These are phyloP conservation scores for Lactarius trivialis DNA, from an alignment of 768 basidiomycete genomes.

Conservation along the genomic window DNA sequence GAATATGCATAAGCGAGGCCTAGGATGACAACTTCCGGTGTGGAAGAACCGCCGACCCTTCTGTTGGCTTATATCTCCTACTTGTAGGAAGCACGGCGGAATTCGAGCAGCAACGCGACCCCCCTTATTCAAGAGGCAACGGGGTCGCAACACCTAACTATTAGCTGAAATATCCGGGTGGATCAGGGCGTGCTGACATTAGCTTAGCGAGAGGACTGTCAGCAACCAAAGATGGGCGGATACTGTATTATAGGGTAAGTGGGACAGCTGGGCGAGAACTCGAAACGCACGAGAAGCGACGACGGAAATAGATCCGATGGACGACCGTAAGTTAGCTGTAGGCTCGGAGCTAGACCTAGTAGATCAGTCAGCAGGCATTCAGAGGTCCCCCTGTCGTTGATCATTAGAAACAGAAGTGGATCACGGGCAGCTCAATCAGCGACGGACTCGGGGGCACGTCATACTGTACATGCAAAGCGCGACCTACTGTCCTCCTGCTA, in stretches of 20 bases:
- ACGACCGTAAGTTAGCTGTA: no score
- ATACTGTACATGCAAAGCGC: not conserved
- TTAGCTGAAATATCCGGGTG: no score
- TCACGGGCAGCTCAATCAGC: not conserved
- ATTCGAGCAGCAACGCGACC: not conserved
- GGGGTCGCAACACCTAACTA: no score
- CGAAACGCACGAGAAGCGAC: not conserved
- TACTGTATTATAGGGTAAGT: not conserved
- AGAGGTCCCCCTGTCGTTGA: no score
- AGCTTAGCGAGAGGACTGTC: not conserved
- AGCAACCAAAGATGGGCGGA: not conserved
- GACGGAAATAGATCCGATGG: not conserved
- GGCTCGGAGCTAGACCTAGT: no score
- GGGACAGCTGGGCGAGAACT: not conserved
- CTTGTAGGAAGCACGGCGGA: not conserved
- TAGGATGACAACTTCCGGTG: not conserved
- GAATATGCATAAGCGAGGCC: not conserved
- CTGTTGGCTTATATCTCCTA: not conserved
- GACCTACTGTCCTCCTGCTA: not conserved
- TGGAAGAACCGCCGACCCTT: not conserved
- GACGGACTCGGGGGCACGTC: not conserved
- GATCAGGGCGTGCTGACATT: not conserved
- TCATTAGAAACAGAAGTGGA: no score
- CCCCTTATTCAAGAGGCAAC: no score
- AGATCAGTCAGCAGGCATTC: no score